Conservation (phyloP, 2,329 filamentous ascomycete species). For the Sclerotinia subarctica region DNA sequence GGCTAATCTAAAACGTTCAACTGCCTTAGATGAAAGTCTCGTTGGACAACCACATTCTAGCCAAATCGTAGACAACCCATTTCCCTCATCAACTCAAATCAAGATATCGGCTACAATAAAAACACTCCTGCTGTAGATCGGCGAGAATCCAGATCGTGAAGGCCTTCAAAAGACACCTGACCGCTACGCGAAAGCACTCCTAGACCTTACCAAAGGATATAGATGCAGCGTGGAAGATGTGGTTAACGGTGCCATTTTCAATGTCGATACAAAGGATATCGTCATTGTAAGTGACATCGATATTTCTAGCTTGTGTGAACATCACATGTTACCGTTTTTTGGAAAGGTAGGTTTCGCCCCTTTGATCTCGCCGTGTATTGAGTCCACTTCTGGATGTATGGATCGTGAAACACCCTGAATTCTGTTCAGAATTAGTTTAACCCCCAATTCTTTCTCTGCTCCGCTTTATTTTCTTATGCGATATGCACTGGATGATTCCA, state of each 20-base stretch:
- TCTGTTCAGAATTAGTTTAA: not conserved
- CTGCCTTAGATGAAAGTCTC: no score
- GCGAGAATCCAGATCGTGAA: constrained; percentile 61
- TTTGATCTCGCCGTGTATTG: not conserved
- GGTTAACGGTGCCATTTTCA: constrained; percentile 87
- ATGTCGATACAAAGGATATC: constrained; percentile 91
- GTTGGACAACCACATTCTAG: not conserved
- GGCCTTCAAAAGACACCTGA: constrained; percentile 66
- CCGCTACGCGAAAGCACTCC: constrained; percentile 87
- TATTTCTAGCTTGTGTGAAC: constrained; percentile 88
- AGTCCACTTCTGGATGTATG: not conserved
- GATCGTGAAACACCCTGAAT: not conserved
- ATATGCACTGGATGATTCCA: not conserved
- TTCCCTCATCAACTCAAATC: not conserved
- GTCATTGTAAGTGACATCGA: constrained; percentile 97
- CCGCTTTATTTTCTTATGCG: no score
- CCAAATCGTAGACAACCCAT: not conserved
- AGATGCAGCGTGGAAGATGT: constrained; percentile 86
- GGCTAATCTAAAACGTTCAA: no score
- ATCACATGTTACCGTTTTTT: constrained; percentile 90
- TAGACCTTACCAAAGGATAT: constrained; percentile 93
- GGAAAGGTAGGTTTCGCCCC: constrained; percentile 66
- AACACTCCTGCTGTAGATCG: constrained; percentile 63
- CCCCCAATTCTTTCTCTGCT: no score
- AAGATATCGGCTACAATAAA: constrained; percentile 46